Base-by-base conservation (phyloP, 148 eudicot species). In the Vaccinium vitisidaea region DNA sequence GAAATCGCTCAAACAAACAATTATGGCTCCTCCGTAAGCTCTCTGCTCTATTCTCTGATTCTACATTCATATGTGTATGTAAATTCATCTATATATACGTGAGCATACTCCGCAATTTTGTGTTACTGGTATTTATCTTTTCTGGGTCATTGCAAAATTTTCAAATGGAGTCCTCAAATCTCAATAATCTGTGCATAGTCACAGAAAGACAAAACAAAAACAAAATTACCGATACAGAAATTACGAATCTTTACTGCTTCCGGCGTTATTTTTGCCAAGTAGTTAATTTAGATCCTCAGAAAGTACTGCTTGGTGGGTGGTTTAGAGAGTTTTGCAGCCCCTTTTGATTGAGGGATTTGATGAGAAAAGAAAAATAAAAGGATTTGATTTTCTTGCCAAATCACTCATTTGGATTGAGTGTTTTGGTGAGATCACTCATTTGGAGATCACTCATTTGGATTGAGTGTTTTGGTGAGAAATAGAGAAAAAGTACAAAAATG, bases 11-110 rank as follows among this genome's bases (percentile, higher is more conserved):
- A 48, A 75, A 11, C 80, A 77, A 52, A 59, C 25, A 30, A 23
- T 27, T 13, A 77, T 77, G 80, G 32, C 80, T 13, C 0, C 80
- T 12, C 8, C 43, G 80, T 77, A 77, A 50, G 61, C 80, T 52
- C 39, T 77, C 15, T 77, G 59, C 80, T 12, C 80, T 50, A 4
- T 23, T 77, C 39, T 77, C 32, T 52, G 59, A 50, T 77, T 77
- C 59, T 52, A 25, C 18, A 0, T 8, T 5, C 59, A 21, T 3
- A 39, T 18, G 0, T 2, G 4, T 39, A 8, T 4, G 10, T 18
- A 18, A 6, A 65, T 65, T 23, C 30, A 3, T 23, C 14, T 14
- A 43, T 53, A 13, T 53, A 6, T 53, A 53, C 55, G 8, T 52
- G 9, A 13, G 11, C 30, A 5, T 78, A 6, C 36, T 27, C 43